Conservation (phyloP, 208 protist genomes). For the Leishmania arabica region DNA sequence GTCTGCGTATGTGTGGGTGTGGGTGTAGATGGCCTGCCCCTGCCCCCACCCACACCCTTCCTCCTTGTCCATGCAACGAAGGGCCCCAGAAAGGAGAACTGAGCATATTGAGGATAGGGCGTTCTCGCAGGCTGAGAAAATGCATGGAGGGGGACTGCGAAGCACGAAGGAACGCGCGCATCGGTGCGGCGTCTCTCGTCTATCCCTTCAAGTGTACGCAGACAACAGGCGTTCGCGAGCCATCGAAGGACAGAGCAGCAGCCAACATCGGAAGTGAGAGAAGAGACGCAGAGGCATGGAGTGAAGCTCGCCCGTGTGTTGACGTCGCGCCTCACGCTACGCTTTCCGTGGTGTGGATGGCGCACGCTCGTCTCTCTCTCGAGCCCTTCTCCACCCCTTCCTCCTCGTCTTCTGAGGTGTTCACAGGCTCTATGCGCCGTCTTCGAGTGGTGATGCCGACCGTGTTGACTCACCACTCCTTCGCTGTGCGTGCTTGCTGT, state of each 20-base stretch:
- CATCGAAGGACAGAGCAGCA: background rate
- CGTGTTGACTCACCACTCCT: background rate
- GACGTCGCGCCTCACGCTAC: background rate
- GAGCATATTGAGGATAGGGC: background rate
- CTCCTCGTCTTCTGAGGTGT: background rate
- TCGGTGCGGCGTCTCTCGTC: background rate
- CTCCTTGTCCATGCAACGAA: background rate
- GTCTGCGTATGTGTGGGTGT: background rate
- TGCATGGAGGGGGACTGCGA: background rate
- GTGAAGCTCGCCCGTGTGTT: background rate
- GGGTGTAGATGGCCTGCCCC: background rate
- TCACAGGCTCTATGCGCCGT: background rate
- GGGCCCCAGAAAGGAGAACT: background rate
- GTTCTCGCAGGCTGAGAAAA: background rate
- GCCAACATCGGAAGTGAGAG: background rate
- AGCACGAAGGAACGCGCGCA: background rate
- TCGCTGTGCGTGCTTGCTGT: background rate
- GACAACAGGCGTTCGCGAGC: background rate
- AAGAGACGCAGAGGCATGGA: background rate
- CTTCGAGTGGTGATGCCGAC: background rate
- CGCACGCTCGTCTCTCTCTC: background rate
- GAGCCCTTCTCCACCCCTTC: background rate
- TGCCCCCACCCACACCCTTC: background rate
- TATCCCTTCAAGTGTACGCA: background rate
- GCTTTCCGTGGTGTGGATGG: background rate